These are phyloP conservation scores for Didymellaceae sp. DNA, from an alignment of 2,329 filamentous ascomycete genomes.

Conservation along the genomic window DNA sequence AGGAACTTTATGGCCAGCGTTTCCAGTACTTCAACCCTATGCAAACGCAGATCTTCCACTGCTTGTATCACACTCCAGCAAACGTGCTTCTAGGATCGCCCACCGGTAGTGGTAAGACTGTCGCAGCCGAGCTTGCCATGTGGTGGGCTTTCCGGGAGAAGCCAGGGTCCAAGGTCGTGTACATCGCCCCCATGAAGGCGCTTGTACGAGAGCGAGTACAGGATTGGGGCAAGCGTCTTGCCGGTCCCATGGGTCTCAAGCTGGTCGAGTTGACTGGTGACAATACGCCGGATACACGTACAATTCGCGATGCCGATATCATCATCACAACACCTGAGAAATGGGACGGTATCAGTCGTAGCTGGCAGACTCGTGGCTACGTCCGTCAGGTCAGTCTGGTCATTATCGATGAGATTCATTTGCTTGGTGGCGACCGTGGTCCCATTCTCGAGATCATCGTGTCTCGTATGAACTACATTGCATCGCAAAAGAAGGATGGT, in stretches of 20 bases:
- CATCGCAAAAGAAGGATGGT: slow-evolving; percentile 83
- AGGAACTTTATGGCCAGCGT: slow-evolving; percentile 85
- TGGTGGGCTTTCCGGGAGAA: slow-evolving; percentile 98
- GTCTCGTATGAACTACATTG: slow-evolving; percentile 96
- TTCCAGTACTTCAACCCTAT: slow-evolving; percentile 99
- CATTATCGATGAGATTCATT: slow-evolving; percentile 97
- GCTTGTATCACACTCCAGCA: slow-evolving; percentile 86
- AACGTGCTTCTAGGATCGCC: slow-evolving; percentile 96
- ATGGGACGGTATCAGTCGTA: slow-evolving; percentile 99
- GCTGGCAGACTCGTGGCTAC: slow-evolving; percentile 97
- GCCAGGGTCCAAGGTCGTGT: slow-evolving; percentile 95
- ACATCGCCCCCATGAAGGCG: slow-evolving; percentile 99
- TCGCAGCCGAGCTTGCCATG: slow-evolving; percentile 95
- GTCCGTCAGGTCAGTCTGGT: slow-evolving; percentile 94
- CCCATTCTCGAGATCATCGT: slow-evolving; percentile 98
- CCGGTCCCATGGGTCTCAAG: slow-evolving; percentile 82
- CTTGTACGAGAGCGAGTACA: slow-evolving; percentile 94
- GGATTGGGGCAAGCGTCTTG: slow-evolving; percentile 87
- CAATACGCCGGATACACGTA: slow-evolving; percentile 95
- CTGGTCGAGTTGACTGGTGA: slow-evolving; percentile 96
- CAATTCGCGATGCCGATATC: slow-evolving; percentile 93
- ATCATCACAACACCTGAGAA: slow-evolving; percentile 99
- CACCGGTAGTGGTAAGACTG: slow-evolving; percentile 96
- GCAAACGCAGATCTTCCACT: slow-evolving; percentile 99
- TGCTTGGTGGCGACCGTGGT: slow-evolving; percentile 94